These are phyloP conservation scores for Acrocalymma vagum DNA, from an alignment of 2,329 filamentous ascomycete species.

Conservation along the genomic window DNA sequence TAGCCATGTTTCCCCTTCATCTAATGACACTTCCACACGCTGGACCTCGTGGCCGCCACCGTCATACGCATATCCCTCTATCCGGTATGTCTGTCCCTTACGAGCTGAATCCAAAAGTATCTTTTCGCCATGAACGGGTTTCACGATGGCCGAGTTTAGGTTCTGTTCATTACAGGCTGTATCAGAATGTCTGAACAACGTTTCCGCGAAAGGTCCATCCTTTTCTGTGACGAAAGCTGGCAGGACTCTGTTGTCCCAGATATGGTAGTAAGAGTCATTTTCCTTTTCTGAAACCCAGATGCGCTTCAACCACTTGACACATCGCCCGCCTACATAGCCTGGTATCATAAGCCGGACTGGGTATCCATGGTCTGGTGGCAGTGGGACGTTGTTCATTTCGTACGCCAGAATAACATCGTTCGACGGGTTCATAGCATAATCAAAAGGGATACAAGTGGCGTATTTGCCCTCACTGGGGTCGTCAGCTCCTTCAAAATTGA, in stretches of 20 bases:
- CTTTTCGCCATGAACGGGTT: conserved; percentile 54
- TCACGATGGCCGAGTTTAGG: conserved; percentile 62
- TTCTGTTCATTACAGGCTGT: conserved; percentile 57
- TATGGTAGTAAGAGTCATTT: conserved; percentile 62
- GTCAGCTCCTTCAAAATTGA: conserved; percentile 62
- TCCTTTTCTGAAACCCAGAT: conserved; percentile 59
- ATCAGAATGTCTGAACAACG: conserved; percentile 58
- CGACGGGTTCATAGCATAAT: conserved; percentile 13
- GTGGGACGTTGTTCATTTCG: conserved; percentile 56
- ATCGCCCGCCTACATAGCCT: conserved; percentile 59
- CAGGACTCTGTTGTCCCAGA: conserved; percentile 64
- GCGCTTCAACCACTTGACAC: conserved; percentile 63
- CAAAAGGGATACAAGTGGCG: conserved; percentile 57
- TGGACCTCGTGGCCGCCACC: conserved; percentile 61
- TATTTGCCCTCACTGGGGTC: conserved; percentile 59
- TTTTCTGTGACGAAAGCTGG: conserved; percentile 60
- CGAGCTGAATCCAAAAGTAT: conserved; percentile 49
- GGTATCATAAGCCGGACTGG: conserved; percentile 59
- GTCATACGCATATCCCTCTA: conserved; percentile 61
- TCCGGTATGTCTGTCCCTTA: conserved; percentile 53
- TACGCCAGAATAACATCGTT: conserved; percentile 21
- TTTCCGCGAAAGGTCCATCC: conserved; percentile 57
- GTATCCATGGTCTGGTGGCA: conserved; percentile 56
- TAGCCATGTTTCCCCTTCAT: conserved; percentile 59
- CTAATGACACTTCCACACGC: conserved; percentile 61